These are phyloP conservation scores for Cryptococcus jaspeensis DNA, from an alignment of 1,284 basidiomycete species.

Conservation along the genomic window DNA sequence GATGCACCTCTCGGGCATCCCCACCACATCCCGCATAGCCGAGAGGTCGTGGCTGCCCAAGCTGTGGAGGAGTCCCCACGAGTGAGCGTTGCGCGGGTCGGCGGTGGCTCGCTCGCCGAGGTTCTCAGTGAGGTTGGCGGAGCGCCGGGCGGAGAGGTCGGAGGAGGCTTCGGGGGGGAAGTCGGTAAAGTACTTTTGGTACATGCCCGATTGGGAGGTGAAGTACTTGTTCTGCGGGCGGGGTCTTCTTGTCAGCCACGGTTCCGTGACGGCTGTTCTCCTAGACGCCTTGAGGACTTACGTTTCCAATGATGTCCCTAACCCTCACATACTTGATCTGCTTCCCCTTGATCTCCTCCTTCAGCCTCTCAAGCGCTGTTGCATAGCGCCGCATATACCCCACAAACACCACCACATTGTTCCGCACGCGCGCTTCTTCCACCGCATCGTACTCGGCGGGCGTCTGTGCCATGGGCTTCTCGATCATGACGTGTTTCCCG, in stretches of 20 bases:
- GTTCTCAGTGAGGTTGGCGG: constrained; percentile 26
- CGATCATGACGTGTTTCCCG: constrained; percentile 44
- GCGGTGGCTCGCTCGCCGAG: constrained; percentile 22
- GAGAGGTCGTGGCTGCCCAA: constrained; percentile 50
- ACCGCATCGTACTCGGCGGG: constrained; percentile 37
- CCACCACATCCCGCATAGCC: constrained; percentile 53
- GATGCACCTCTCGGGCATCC: constrained; percentile 44
- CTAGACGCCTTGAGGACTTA: constrained; percentile 14
- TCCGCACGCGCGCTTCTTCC: constrained; percentile 32
- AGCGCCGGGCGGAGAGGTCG: constrained; percentile 24
- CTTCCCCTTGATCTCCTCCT: constrained; percentile 41
- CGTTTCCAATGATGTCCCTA: constrained; percentile 52
- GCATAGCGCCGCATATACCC: constrained; percentile 54
- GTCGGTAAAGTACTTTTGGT: constrained; percentile 42
- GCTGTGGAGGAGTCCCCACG: constrained; percentile 44
- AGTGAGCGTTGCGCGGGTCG: constrained; percentile 29
- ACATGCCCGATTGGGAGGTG: constrained; percentile 44
- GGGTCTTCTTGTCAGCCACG: background rate
- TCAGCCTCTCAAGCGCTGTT: constrained; percentile 44
- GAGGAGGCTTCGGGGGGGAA: constrained; percentile 23
- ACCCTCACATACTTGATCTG: constrained; percentile 45
- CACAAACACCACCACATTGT: constrained; percentile 41
- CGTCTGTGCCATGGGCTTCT: constrained; percentile 49
- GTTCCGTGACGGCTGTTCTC: background rate
- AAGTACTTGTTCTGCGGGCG: constrained; percentile 47